phyloP scores from a whole-genome alignment of 495 filamentous ascomycete species.

The Penicillium silybi region DNA sequence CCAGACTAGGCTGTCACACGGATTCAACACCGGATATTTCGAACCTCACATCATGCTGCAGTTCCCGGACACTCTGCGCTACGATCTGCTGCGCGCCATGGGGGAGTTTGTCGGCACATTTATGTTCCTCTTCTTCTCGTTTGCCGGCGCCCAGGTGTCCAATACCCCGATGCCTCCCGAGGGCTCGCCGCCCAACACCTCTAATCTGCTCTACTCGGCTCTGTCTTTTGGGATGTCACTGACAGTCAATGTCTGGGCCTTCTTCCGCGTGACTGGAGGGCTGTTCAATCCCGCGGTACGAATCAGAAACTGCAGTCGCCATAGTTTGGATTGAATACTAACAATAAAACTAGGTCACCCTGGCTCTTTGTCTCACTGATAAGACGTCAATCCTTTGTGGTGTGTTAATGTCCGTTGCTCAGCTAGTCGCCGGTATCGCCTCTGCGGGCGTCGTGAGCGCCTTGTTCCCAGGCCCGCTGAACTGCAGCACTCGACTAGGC shows the following conservation, averaged over 20 bases:
- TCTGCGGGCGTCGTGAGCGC: constrained; percentile 58
- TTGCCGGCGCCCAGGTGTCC: constrained; percentile 71
- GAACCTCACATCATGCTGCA: no score
- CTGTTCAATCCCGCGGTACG: constrained; percentile 74
- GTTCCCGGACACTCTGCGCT: constrained; percentile 31
- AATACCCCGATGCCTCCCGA: constrained; percentile 44
- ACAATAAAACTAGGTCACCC: constrained; percentile 44
- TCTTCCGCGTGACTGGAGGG: constrained; percentile 76
- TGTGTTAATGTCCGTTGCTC: constrained; percentile 46
- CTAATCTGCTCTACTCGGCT: constrained; percentile 63
- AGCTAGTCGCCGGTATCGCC: constrained; percentile 56
- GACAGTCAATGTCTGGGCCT: constrained; percentile 79
- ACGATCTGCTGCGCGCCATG: constrained; percentile 55
- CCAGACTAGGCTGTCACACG: no score
- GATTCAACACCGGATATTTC: no score
- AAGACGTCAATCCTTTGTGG: constrained; percentile 51
- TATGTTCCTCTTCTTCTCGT: constrained; percentile 78
- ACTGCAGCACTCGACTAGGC: constrained; percentile 56
- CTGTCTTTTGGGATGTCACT: constrained; percentile 72
- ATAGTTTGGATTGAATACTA: neutral
- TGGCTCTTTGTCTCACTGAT: constrained; percentile 54
- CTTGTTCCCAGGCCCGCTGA: constrained; percentile 59
- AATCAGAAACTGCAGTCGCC: no score
- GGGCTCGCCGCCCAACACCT: constrained; percentile 36
- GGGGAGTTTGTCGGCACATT: constrained; percentile 81